phyloP scores from a whole-genome alignment of 805 yeast species.

The Lachancea nothofagi region DNA sequence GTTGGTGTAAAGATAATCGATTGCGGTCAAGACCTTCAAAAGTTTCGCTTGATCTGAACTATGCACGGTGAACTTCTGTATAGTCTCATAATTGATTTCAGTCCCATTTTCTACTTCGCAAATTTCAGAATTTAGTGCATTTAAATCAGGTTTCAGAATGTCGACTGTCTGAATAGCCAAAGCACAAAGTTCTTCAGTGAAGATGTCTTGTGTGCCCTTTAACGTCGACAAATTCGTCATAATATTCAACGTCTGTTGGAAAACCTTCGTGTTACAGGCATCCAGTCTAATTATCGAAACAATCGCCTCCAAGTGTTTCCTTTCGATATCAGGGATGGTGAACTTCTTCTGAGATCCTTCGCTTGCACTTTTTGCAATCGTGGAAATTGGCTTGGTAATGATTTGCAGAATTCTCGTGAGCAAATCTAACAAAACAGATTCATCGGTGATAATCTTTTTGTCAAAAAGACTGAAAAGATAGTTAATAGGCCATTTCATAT shows the following conservation, averaged over 20 bases:
- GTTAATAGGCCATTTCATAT: conserved; percentile 64
- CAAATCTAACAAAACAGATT: conserved; percentile 68
- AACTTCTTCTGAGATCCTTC: conserved; percentile 28
- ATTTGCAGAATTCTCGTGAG: conserved; percentile 70
- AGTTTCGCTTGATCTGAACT: conserved; percentile 85
- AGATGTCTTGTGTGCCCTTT: conserved; percentile 54
- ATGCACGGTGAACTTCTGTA: conserved; percentile 67
- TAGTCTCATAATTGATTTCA: conserved; percentile 48
- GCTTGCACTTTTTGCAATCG: conserved; percentile 43
- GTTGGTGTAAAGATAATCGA: conserved; percentile 69
- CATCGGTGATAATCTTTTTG: conserved; percentile 60
- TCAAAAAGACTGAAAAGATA: conserved; percentile 57
- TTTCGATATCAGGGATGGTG: conserved; percentile 60
- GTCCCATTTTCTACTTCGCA: conserved; percentile 34
- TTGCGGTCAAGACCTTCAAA: conserved; percentile 78
- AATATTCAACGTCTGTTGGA: conserved; percentile 74
- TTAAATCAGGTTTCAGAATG: conserved; percentile 49
- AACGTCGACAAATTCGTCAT: conserved; percentile 70
- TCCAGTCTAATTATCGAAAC: conserved; percentile 68
- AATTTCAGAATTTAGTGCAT: conserved; percentile 43
- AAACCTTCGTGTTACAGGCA: conserved; percentile 79
- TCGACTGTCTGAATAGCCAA: conserved; percentile 58
- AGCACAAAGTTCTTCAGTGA: conserved; percentile 61
- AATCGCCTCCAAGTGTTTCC: conserved; percentile 52
- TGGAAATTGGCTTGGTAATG: conserved; percentile 65